Evolutionary conservation across 192 early-diverging fungal species (phyloP).

Genomic region (Allomyces javanicus): DNA sequence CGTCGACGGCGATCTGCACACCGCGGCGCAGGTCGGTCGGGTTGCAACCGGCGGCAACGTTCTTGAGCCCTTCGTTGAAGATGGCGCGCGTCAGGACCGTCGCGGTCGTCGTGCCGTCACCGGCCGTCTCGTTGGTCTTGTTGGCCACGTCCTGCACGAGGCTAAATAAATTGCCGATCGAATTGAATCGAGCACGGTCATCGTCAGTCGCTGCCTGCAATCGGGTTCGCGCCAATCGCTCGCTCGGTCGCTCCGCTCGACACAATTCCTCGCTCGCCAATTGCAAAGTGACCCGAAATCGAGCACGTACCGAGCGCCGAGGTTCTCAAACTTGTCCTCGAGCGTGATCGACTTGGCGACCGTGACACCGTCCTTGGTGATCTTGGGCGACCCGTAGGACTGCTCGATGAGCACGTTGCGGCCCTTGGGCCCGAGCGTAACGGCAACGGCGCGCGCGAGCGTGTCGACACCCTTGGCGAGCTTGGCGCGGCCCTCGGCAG

Average conservation of each 20-base stretch:
- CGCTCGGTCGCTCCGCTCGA: too few relatives aligned
- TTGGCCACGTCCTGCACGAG: constrained; percentile 99
- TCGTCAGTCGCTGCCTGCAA: background rate
- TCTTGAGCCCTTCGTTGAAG: constrained; percentile 97
- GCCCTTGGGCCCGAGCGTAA: constrained; percentile 97
- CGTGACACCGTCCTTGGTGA: constrained; percentile 99
- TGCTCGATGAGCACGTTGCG: constrained; percentile 98
- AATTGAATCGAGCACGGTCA: background rate
- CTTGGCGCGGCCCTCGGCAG: constrained; percentile 81
- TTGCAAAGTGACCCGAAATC: too few relatives aligned
- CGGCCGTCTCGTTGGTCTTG: constrained; percentile 99
- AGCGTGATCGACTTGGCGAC: constrained; percentile 94
- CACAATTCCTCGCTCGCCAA: too few relatives aligned
- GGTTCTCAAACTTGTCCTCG: constrained; percentile 98
- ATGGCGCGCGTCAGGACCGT: constrained; percentile 96
- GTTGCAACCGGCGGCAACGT: constrained; percentile 97
- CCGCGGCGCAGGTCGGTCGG: constrained; percentile 95
- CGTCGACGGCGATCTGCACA: constrained; percentile 80
- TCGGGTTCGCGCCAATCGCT: too few relatives aligned
- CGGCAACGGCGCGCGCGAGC: constrained; percentile 94
- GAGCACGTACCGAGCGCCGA: constrained; percentile 59
- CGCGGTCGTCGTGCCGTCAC: constrained; percentile 98
- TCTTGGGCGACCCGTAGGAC: constrained; percentile 91
- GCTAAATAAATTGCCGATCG: constrained; percentile 12
- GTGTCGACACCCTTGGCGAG: constrained; percentile 90